Base-by-base conservation (phyloP, 108 stramenopile species). In the Nitzschia inconspicua region DNA sequence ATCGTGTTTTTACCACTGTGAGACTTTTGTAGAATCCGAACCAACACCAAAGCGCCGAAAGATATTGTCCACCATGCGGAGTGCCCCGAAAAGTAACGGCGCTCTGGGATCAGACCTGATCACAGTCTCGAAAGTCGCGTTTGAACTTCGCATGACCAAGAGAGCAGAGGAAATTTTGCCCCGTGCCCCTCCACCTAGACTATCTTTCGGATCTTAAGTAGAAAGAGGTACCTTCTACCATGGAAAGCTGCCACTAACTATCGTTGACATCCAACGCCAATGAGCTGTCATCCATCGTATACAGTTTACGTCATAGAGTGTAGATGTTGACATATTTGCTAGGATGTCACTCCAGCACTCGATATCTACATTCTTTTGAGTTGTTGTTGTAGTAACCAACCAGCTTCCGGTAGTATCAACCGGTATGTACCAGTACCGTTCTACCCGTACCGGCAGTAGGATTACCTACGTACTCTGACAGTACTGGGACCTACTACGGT, bases 201-300 rank as follows among this genome's bases (percentile, higher is more conserved):
- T 86, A 26, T 82, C 80, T n/a, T 86, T 86, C 73, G 78, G 84
- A 23, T 11, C 48, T 28, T 52, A n/a, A 60, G 65, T n/a, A n/a
- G n/a, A n/a, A n/a, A n/a, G n/a, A n/a, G n/a, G n/a, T n/a, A n/a
- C n/a, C n/a, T n/a, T n/a, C n/a, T n/a, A n/a, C n/a, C n/a, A n/a
- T n/a, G n/a, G n/a, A 5, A 18, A 4, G 36, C 34, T 39, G 11
- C 55, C 8, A 9, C 11, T 65, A 54, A 55, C 8, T 4, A 24
- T 18, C 32, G 16, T 18, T 16, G 28, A 19, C 4, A 55, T 34
- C 3, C 2, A 34, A 24, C 7, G 27, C 19, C 10, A 54, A 11
- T 23, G 30, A 54, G 32, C 18, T 44, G 13, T 44, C n/a, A n/a
- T 61, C 5, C 18, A n/a, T n/a, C n/a, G n/a, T n/a, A n/a, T n/a